A percentile compares a stretch with the other conserved stretches of the same genome.
Conservation (phyloP, 2,329 filamentous ascomycete species). For the Dryadomyces quercivorus region DNA sequence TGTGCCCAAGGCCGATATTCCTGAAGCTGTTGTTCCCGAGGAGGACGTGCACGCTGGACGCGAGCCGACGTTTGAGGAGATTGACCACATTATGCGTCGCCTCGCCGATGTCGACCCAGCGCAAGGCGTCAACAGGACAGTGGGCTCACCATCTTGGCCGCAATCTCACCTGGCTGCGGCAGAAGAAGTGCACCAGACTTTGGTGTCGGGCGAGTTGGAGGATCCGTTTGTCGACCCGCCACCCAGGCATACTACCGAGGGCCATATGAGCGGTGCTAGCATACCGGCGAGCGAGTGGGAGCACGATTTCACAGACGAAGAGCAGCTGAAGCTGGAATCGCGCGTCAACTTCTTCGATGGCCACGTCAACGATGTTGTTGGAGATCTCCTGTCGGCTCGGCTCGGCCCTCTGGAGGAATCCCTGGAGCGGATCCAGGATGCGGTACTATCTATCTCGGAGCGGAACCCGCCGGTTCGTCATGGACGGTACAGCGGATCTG, state of each 20-base stretch:
- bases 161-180: constrained; percentile 26
- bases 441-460: constrained; percentile 41
- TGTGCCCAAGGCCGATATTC: background rate
- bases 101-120: constrained; percentile 63
- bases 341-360: constrained; percentile 83
- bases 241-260: constrained; percentile 18
- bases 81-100: constrained; percentile 85
- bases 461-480: constrained; percentile 43
- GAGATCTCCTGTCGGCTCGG: constrained; percentile 60
- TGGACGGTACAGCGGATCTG: constrained; percentile 54
- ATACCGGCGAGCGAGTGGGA: constrained; percentile 85
- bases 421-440: constrained; percentile 63
- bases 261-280: constrained; percentile 50
- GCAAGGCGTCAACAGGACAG: constrained; percentile 57
- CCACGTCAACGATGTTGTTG: constrained; percentile 78
- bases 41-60: constrained; percentile 16
- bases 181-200: constrained; percentile 24
- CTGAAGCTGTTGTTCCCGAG: constrained; percentile 6
- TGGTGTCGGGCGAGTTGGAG: constrained; percentile 43
- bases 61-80: constrained; percentile 61
- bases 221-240: constrained; percentile 49
- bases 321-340: constrained; percentile 71
- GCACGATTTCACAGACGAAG: constrained; percentile 66
- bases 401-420: constrained; percentile 71
- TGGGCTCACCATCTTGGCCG: constrained; percentile 32